Conservation (phyloP, 257 asterid genomes). For the Jasminum sambac region DNA sequence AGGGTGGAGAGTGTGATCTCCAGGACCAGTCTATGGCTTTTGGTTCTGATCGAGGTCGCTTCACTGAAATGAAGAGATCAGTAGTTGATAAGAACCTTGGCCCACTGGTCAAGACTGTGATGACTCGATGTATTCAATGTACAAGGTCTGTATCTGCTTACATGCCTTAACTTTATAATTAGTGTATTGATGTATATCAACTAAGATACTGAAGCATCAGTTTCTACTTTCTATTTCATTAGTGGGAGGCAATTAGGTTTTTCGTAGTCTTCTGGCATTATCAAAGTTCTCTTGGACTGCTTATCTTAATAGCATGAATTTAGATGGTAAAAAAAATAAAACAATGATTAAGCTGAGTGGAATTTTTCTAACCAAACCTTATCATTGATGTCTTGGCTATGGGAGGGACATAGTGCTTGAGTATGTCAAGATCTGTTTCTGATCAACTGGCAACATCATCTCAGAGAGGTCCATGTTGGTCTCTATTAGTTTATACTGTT, state of each 20-base stretch:
- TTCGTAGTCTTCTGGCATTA: neutral
- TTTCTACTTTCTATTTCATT: neutral
- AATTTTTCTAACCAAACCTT: neutral
- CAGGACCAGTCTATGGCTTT: constrained; percentile 98
- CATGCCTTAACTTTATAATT: constrained; percentile 4
- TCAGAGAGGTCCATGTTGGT: neutral
- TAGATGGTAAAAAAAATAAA: neutral
- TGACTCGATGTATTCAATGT: constrained; percentile 95
- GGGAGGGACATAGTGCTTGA: constrained; percentile 6
- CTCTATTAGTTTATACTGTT: constrained; percentile 4
- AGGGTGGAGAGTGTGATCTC: constrained; percentile 99
- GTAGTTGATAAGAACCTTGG: constrained; percentile 98
- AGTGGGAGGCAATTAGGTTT: constrained; percentile 4
- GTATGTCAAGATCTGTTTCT: constrained; percentile 10
- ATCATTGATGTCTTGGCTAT: constrained; percentile 11
- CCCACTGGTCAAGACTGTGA: constrained; percentile 92
- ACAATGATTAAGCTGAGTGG: constrained; percentile 3
- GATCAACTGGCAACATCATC: neutral
- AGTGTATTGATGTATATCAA: neutral
- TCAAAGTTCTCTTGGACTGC: neutral
- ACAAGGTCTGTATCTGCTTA: constrained; percentile 55
- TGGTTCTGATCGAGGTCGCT: constrained; percentile 96
- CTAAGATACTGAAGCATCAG: neutral
- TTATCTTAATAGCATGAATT: constrained; percentile 17
- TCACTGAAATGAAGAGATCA: constrained; percentile 89